Conservation (phyloP, 352 stramenopile species). For the Globisporangium solare region DNA sequence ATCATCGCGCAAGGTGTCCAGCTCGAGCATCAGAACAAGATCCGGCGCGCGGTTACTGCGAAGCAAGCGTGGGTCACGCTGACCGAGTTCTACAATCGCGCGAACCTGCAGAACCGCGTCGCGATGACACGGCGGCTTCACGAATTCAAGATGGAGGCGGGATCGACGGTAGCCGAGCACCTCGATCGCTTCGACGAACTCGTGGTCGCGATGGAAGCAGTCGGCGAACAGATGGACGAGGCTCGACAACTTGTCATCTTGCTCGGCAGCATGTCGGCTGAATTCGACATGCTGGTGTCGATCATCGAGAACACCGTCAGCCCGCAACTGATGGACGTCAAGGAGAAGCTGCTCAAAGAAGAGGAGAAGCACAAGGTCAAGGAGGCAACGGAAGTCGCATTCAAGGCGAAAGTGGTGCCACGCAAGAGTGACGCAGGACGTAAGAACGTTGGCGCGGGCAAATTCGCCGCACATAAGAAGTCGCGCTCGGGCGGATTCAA, state of each 20-base stretch:
- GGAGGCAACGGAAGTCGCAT: slow-evolving; percentile 1
- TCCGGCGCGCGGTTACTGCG: background rate
- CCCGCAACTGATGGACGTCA: slow-evolving; percentile 14
- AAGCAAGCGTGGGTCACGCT: slow-evolving; percentile 5
- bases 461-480: too few relatives aligned
- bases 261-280: slow-evolving; percentile 2
- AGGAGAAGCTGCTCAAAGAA: slow-evolving; percentile 24
- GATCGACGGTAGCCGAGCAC: background rate
- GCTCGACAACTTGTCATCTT: slow-evolving; percentile 9
- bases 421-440: background rate
- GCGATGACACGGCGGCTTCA: slow-evolving; percentile 1
- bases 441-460: too few relatives aligned
- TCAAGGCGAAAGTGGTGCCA: slow-evolving; percentile 7
- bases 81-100: background rate
- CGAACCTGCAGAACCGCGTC: slow-evolving; percentile 3
- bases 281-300: slow-evolving; percentile 12
- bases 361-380: slow-evolving; percentile 11
- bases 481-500: background rate
- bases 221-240: slow-evolving; percentile 11
- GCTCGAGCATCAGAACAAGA: slow-evolving; percentile 11
- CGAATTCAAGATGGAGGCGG: slow-evolving; percentile 1
- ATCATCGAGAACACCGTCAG: slow-evolving; percentile 18
- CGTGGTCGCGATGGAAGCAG: slow-evolving; percentile 3
- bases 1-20: slow-evolving; percentile 11
- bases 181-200: slow-evolving; percentile 9